phyloP scores from a whole-genome alignment of 371 early-diverging fungal species.

The Choanephora cucurbitarum region DNA sequence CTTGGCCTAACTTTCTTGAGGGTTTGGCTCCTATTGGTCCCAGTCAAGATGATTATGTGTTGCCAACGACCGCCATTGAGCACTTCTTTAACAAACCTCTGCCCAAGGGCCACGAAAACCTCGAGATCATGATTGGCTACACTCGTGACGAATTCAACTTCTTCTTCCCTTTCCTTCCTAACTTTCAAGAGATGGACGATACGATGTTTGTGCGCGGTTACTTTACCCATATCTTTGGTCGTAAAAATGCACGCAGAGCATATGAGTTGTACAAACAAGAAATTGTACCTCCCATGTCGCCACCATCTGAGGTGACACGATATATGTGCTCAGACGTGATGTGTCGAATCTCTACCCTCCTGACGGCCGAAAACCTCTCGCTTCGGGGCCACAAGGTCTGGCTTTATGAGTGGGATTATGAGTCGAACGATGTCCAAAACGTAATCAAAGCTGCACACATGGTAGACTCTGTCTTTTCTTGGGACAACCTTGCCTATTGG shows the following conservation, averaged over 20 bases:
- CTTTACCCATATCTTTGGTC: conserved; percentile 42
- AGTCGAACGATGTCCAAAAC: conserved; percentile 36
- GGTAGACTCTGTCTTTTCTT: conserved; percentile 43
- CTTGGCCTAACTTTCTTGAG: conserved; percentile 45
- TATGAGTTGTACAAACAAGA: conserved; percentile 36
- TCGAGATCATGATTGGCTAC: conserved; percentile 36
- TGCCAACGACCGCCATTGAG: conserved; percentile 23
- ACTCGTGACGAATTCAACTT: conserved; percentile 45
- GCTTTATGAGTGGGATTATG: conserved; percentile 42
- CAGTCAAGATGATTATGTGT: conserved; percentile 16
- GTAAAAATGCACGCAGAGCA: conserved; percentile 25
- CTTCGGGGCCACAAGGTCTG: conserved; percentile 27
- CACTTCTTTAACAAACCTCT: conserved; percentile 28
- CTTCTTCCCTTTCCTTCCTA: conserved; percentile 39
- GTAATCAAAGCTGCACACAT: conserved; percentile 47
- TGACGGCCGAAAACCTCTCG: conserved; percentile 30
- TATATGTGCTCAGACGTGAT: conserved; percentile 47
- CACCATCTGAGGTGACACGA: conserved; percentile 37
- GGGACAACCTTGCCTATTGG: conserved; percentile 43
- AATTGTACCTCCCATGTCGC: conserved; percentile 32
- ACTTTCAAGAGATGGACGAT: conserved; percentile 39
- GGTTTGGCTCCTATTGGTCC: conserved; percentile 39
- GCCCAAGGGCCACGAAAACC: conserved; percentile 19
- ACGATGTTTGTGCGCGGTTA: conserved; percentile 36
- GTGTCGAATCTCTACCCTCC: conserved; percentile 32